Percentiles rank a stretch among this genome's conserved stretches.
Conservation (phyloP, 2,329 filamentous ascomycete species). For the Apiospora arundinis region DNA sequence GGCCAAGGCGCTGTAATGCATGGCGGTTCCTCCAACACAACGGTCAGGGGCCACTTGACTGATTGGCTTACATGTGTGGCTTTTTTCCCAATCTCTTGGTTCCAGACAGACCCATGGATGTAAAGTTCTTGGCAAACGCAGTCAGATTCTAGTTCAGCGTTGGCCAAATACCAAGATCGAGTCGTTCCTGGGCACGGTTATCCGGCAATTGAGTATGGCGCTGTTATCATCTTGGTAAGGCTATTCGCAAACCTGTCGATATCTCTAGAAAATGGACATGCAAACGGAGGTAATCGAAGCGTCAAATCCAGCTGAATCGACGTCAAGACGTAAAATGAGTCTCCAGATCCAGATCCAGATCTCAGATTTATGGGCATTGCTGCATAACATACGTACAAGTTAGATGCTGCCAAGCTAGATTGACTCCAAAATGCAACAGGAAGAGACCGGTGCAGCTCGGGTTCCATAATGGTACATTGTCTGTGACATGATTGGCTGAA, state of each 20-base stretch:
- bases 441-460: too few relatives aligned
- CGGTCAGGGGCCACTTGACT: too few relatives aligned
- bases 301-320: neutral
- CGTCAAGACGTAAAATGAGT: too few relatives aligned
- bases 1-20: neutral
- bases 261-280: too few relatives aligned
- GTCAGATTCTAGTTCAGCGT: neutral
- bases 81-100: neutral
- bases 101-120: neutral
- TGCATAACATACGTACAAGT: neutral
- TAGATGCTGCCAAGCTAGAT: neutral
- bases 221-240: neutral
- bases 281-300: neutral
- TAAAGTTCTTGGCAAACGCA: neutral
- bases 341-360: neutral
- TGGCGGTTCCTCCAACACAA: neutral
- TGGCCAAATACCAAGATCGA: neutral
- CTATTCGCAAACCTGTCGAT: neutral
- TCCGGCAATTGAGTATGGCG: neutral
- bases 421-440: too few relatives aligned
- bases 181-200: neutral
- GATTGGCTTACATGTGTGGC: neutral
- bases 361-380: neutral
- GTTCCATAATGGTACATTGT: too few relatives aligned
- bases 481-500: too few relatives aligned